Conservation (phyloP, 1,284 basidiomycete genomes). For the Athelia sp. region DNA sequence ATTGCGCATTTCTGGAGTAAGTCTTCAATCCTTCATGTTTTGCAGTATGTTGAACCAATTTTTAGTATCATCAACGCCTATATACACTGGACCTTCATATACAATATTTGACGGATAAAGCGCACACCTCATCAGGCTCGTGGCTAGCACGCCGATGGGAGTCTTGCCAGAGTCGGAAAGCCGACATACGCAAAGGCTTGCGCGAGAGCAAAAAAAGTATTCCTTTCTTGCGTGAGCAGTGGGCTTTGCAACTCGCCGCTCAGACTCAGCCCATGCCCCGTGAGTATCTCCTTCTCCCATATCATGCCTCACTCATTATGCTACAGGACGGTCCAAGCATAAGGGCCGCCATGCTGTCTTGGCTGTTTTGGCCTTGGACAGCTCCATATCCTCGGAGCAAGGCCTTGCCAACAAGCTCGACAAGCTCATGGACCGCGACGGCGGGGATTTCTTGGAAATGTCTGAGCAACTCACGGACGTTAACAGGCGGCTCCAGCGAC, state of each 20-base stretch:
- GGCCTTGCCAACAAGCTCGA: no score
- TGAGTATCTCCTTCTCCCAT: constrained; percentile 4
- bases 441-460: no score
- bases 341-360: background rate
- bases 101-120: constrained; percentile 8
- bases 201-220: background rate
- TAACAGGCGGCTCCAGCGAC: background rate
- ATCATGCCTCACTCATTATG: background rate
- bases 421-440: no score
- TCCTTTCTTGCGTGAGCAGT: constrained; percentile 9
- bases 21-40: constrained; percentile 1
- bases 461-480: background rate
- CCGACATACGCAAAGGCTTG: constrained; percentile 4
- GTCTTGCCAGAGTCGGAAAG: constrained; percentile 3
- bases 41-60: no score
- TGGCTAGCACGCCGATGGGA: constrained; percentile 10
- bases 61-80: constrained; percentile 15
- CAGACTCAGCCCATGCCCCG: constrained; percentile 12
- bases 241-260: constrained; percentile 11
- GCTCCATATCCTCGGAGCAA: no score
- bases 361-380: background rate
- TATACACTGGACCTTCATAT: constrained; percentile 21
- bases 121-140: constrained; percentile 7
- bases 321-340: background rate
- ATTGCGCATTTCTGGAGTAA: constrained; percentile 21